Conservation (phyloP, 352 stramenopile genomes). For the Bremia lactucae region DNA sequence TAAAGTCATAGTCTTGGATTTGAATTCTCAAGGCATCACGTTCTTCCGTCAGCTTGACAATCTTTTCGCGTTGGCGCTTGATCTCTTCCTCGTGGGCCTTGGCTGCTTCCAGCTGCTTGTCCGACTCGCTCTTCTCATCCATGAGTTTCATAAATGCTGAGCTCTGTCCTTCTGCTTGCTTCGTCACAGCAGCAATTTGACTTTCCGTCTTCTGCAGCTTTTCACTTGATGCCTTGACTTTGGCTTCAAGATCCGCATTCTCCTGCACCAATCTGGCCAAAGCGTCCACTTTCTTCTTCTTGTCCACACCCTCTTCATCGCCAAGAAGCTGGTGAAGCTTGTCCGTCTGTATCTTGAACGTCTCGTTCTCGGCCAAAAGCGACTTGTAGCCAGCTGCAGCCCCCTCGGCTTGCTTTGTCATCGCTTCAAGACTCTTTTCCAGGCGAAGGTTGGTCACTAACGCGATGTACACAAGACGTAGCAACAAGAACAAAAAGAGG, state of each 20-base stretch:
- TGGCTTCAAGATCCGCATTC: slow-evolving; percentile 37
- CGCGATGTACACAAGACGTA: slow-evolving; percentile 66
- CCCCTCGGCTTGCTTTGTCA: slow-evolving; percentile 73
- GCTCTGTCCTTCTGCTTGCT: slow-evolving; percentile 69
- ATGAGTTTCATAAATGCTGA: slow-evolving; percentile 74
- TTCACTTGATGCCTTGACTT: slow-evolving; percentile 25
- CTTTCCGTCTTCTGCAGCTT: slow-evolving; percentile 37
- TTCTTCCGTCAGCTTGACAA: slow-evolving; percentile 43
- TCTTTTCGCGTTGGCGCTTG: slow-evolving; percentile 28
- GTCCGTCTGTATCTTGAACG: slow-evolving; percentile 45
- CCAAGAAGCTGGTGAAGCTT: slow-evolving; percentile 53
- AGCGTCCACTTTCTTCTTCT: slow-evolving; percentile 31
- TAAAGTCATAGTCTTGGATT: slow-evolving; percentile 85
- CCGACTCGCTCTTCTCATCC: slow-evolving; percentile 55
- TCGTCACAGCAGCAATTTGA: slow-evolving; percentile 50
- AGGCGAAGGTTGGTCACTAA: slow-evolving; percentile 57
- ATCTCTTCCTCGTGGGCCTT: slow-evolving; percentile 40
- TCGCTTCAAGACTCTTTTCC: slow-evolving; percentile 55
- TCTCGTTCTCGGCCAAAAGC: slow-evolving; percentile 62
- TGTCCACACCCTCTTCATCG: slow-evolving; percentile 25
- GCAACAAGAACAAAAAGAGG: slow-evolving; percentile 73
- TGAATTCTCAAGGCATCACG: slow-evolving; percentile 64
- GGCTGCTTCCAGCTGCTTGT: slow-evolving; percentile 35
- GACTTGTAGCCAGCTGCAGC: slow-evolving; percentile 53
- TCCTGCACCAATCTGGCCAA: slow-evolving; percentile 51